Evolutionary conservation across 2,329 filamentous ascomycete species (phyloP).

Genomic region (Fusarium annulatum): DNA sequence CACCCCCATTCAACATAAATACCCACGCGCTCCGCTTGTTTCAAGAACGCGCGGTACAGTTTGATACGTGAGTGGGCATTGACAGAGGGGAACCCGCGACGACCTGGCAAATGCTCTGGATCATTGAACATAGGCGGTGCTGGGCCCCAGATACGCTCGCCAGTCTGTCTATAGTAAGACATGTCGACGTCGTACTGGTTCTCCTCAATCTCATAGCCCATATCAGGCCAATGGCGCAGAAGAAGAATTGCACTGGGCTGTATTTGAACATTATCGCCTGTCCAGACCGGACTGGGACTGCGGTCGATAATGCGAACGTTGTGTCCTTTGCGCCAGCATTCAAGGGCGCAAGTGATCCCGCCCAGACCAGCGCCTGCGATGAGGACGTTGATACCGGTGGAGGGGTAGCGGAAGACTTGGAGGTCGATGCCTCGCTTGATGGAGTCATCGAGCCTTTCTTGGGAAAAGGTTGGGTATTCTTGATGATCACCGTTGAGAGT

Average conservation of each 20-base stretch:
- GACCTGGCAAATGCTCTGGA: constrained; percentile 3
- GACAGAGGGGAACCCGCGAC: constrained; percentile 22
- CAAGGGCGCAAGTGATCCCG: constrained; percentile 16
- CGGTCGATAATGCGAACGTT: constrained; percentile 26
- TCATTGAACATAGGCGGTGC: constrained; percentile 34
- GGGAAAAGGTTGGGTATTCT: background rate
- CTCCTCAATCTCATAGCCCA: constrained; percentile 34
- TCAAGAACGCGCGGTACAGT: constrained; percentile 23
- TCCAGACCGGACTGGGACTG: constrained; percentile 22
- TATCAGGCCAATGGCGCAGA: constrained; percentile 28
- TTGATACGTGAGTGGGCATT: constrained; percentile 27
- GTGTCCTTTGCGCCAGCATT: constrained; percentile 34
- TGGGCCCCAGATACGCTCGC: constrained; percentile 29
- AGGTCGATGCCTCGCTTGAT: constrained; percentile 9
- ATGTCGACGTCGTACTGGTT: constrained; percentile 32
- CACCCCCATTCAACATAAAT: constrained; percentile 25
- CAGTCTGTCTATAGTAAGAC: constrained; percentile 31
- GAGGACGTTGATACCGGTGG: constrained; percentile 22
- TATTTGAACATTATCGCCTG: constrained; percentile 29
- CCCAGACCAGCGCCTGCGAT: constrained; percentile 26
- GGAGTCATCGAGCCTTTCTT: background rate
- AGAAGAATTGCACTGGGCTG: constrained; percentile 28
- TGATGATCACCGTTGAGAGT: background rate
- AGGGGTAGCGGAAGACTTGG: constrained; percentile 28
- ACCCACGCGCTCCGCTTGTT: constrained; percentile 17